Evolutionary conservation across 768 basidiomycete species (phyloP).

Genomic region (Mycena pura): DNA sequence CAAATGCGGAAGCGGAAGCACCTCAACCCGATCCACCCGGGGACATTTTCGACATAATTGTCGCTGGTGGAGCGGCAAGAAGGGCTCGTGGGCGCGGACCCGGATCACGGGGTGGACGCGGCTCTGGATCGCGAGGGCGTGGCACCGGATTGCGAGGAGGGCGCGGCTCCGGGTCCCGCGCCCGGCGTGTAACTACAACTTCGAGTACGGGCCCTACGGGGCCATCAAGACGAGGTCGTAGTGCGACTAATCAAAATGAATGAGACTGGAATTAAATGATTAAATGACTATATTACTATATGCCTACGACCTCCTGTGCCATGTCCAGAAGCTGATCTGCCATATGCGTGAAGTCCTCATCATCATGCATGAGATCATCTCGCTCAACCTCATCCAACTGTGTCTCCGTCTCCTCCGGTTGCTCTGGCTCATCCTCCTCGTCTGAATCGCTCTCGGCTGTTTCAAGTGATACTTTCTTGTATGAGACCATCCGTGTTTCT

Average conservation of each 20-base stretch:
- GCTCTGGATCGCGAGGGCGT: no score
- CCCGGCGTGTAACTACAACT: no score
- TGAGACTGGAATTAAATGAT: neutral
- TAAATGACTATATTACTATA: neutral
- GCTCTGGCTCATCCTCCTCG: neutral
- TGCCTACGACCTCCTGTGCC: neutral
- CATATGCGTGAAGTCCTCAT: slow-evolving; percentile 8
- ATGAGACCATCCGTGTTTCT: slow-evolving; percentile 9
- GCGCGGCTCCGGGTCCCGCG: no score
- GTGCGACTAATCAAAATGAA: neutral
- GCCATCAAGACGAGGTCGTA: neutral
- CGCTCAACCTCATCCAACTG: neutral
- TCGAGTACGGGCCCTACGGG: no score
- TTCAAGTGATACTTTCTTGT: neutral
- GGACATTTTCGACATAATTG: neutral
- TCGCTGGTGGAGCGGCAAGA: neutral
- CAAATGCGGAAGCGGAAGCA: neutral
- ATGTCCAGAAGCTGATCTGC: neutral
- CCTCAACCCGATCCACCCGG: neutral
- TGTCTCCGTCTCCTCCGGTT: neutral
- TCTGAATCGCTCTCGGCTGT: neutral
- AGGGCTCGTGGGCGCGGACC: no score
- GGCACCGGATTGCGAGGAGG: no score
- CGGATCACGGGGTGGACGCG: no score
- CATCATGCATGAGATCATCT: slow-evolving; percentile 10